Evolutionary conservation across 2,329 filamentous ascomycete species (phyloP).

Genomic region (Endoconidiophora polonica): DNA sequence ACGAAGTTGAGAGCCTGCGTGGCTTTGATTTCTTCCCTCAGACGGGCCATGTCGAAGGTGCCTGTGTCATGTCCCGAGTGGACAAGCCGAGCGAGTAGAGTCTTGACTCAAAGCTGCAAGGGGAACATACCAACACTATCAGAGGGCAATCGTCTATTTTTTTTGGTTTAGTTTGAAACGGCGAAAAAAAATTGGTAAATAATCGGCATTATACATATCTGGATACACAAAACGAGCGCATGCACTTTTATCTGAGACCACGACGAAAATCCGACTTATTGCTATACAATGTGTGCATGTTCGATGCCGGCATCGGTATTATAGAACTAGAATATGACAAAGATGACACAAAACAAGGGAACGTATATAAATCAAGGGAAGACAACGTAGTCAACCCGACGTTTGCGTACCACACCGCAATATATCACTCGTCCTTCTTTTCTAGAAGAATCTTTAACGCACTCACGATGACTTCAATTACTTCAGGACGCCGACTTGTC

Average conservation of each 20-base stretch:
- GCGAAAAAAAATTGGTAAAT: not conserved
- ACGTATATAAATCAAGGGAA: no score
- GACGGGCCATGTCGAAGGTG: slow-evolving; percentile 53
- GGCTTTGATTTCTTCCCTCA: slow-evolving; percentile 98
- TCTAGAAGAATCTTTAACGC: slow-evolving; percentile 52
- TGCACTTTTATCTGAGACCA: not conserved
- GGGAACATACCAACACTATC: slow-evolving; percentile 1
- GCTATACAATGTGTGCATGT: no score
- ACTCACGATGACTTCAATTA: slow-evolving; percentile 55
- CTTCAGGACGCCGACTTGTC: slow-evolving; percentile 49
- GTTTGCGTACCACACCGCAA: not conserved
- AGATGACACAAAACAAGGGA: no score
- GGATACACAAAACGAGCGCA: not conserved
- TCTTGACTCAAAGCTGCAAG: not conserved
- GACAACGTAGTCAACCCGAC: no score
- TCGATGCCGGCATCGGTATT: no score
- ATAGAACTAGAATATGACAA: no score
- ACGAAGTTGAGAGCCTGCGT: slow-evolving; percentile 75
- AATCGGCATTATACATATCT: not conserved
- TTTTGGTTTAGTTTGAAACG: not conserved
- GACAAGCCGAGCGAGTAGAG: not conserved
- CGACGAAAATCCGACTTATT: no score
- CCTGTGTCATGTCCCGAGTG: slow-evolving; percentile 11
- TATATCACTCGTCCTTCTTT: slow-evolving; percentile 16
- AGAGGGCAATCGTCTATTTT: not conserved